Conservation (phyloP, 225 moss, liverwort and hornwort species). For the Lunularia cruciata region DNA sequence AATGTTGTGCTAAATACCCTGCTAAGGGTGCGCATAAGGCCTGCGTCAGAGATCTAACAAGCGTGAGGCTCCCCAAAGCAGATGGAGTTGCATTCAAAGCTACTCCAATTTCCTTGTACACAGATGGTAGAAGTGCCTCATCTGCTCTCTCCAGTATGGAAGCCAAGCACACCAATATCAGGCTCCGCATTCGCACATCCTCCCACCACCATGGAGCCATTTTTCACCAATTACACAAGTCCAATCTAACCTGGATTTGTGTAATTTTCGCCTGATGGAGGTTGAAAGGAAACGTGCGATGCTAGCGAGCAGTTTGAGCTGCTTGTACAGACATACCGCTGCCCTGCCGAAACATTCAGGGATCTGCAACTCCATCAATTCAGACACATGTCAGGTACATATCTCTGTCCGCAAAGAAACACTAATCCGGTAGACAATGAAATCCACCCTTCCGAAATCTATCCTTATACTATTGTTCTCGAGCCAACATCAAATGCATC, state of each 20-base stretch:
- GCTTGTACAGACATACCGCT: slow-evolving; percentile 1
- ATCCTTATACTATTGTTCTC: too few species aligned
- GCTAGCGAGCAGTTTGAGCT: not conserved
- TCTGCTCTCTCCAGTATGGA: slow-evolving; percentile 91
- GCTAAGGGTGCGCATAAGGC: slow-evolving; percentile 77
- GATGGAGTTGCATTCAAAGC: slow-evolving; percentile 65
- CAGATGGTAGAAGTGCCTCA: slow-evolving; percentile 83
- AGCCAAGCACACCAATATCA: slow-evolving; percentile 81
- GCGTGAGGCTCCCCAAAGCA: slow-evolving; percentile 71
- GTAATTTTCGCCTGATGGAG: not conserved
- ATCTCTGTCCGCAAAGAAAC: too few species aligned
- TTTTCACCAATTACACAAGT: not conserved
- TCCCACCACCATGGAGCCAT: slow-evolving; percentile 56
- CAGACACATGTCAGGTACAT: too few species aligned
- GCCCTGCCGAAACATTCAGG: not conserved
- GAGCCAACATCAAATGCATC: too few species aligned
- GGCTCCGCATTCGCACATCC: slow-evolving; percentile 62
- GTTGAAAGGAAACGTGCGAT: not conserved
- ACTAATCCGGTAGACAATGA: too few species aligned
- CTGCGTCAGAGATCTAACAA: slow-evolving; percentile 84
- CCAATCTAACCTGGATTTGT: not conserved
- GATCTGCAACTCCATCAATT: too few species aligned
- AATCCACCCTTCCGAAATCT: too few species aligned
- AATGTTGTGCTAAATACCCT: slow-evolving; percentile 74
- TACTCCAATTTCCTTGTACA: slow-evolving; percentile 76